Base-by-base conservation (phyloP, 176 grass and related monocot genomes). In the Ensete ventricosum region DNA sequence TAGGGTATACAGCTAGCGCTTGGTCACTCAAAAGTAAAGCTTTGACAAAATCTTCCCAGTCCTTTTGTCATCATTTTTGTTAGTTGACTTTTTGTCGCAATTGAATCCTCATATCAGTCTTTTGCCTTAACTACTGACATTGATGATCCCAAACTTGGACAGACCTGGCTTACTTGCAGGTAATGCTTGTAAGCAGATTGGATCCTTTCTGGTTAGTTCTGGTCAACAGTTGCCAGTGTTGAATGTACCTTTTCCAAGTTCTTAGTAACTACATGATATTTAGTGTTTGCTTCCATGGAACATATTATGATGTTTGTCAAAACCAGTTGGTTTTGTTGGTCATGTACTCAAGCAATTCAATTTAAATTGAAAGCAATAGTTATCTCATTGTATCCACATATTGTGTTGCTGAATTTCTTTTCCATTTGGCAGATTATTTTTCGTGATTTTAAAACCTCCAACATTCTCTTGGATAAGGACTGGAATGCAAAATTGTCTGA, bases 401-500 rank as follows among this genome's bases (percentile, higher is more conserved):
- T 50, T 16, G n/a, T 51, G 43, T 19, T 2, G 13, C 8, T 13
- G 19, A 3, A n/a, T 50, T 70, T 70, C 8, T 50, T 17, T 51
- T 70, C 20, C 9, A 20, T 75, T 79, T 80, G 79, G 76, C 91
- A 99, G 96, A 86, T 99, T 82, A 99, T 99, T 77, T 99, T 99
- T 75, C 86, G 96, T 29, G 96, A 99, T 78, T 79, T 99, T 73
- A 99, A 99, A 64, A 94, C 91, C 70, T 94, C 96, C 13, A 99
- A 99, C 66, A 89, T 99, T 88, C 83, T 99, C 55, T 69, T 99
- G 51, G 96, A 95, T 75, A 83, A 91, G 76, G 78, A 99, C 55
- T 99, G 96, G 91, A 89, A 89, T 16, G 96, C 96, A 53, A 99
- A 99, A 69, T 81, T 99, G 67, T 99, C 96, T 1, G 96, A 99